Evolutionary conservation across 306 rosid species (phyloP).

Genomic region (Begonia fuchsioides): DNA sequence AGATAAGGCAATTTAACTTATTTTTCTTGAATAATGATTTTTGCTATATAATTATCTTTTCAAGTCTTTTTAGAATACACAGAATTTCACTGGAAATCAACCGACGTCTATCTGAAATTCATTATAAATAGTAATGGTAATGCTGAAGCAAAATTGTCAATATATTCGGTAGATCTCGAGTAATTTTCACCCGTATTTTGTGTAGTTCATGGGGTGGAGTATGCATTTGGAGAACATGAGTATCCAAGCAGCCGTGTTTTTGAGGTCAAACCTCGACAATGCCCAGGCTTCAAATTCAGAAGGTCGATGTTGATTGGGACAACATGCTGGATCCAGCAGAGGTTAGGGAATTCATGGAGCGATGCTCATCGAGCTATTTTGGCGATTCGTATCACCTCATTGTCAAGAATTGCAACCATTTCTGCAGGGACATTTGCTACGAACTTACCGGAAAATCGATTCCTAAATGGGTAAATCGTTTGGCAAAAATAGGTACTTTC

Average conservation of each 20-base stretch:
- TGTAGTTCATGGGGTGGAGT: constrained; percentile 86
- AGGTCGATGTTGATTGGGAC: constrained; percentile 79
- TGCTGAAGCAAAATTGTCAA: too few relatives aligned
- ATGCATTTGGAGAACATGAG: constrained; percentile 97
- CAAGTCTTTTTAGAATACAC: too few relatives aligned
- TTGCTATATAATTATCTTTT: too few relatives aligned
- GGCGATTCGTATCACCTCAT: constrained; percentile 90
- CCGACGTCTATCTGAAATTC: too few relatives aligned
- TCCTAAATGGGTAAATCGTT: constrained; percentile 94
- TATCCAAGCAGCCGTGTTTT: constrained; percentile 89
- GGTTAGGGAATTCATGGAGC: constrained; percentile 93
- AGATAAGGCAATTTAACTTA: too few relatives aligned
- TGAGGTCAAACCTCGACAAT: constrained; percentile 93
- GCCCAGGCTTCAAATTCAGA: constrained; percentile 95
- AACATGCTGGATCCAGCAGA: constrained; percentile 57
- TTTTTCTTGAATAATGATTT: too few relatives aligned
- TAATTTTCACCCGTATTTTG: too few relatives aligned
- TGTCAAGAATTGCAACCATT: constrained; percentile 94
- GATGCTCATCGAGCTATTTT: constrained; percentile 52
- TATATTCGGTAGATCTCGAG: too few relatives aligned
- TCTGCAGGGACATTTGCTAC: constrained; percentile 86
- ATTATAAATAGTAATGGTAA: too few relatives aligned
- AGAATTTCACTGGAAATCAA: too few relatives aligned
- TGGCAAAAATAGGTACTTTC: constrained; percentile 78
- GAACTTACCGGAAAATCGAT: constrained; percentile 82